phyloP scores from a whole-genome alignment of 306 rosid genomes.

The Parietaria judaica region DNA sequence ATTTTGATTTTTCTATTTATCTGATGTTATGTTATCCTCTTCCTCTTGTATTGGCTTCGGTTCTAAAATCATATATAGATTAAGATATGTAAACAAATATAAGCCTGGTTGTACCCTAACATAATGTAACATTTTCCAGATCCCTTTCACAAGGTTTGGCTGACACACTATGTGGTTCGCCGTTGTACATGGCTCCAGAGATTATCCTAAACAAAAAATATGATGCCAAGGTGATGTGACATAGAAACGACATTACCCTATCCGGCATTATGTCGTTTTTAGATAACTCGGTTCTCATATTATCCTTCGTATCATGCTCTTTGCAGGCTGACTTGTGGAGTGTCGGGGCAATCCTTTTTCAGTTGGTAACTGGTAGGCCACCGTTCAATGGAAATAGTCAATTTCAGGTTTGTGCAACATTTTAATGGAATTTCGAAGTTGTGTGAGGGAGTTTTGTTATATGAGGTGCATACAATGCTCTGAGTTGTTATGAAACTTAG shows the following conservation, averaged over 20 bases:
- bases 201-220: slow-evolving; percentile 61
- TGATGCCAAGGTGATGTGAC: slow-evolving; percentile 71
- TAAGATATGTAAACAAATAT: no score
- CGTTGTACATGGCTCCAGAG: slow-evolving; percentile 99
- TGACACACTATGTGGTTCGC: slow-evolving; percentile 91
- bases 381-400: slow-evolving; percentile 80
- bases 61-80: no score
- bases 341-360: slow-evolving; percentile 90
- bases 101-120: no score
- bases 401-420: slow-evolving; percentile 48
- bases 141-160: slow-evolving; percentile 69
- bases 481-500: no score
- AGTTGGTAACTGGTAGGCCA: slow-evolving; percentile 80
- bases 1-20: no score
- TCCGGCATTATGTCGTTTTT: neutral
- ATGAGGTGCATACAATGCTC: no score
- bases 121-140: slow-evolving; percentile 40
- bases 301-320: slow-evolving; percentile 6
- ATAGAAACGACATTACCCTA: slow-evolving; percentile 13
- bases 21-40: no score
- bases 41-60: no score
- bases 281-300: slow-evolving; percentile 1
- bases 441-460: no score
- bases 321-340: slow-evolving; percentile 99
- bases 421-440: neutral